Evolutionary conservation across 768 basidiomycete genomes (phyloP), one percentile per base, ranked within the genome.

Genomic region (Chalciporus pseudorubinellus): DNA sequence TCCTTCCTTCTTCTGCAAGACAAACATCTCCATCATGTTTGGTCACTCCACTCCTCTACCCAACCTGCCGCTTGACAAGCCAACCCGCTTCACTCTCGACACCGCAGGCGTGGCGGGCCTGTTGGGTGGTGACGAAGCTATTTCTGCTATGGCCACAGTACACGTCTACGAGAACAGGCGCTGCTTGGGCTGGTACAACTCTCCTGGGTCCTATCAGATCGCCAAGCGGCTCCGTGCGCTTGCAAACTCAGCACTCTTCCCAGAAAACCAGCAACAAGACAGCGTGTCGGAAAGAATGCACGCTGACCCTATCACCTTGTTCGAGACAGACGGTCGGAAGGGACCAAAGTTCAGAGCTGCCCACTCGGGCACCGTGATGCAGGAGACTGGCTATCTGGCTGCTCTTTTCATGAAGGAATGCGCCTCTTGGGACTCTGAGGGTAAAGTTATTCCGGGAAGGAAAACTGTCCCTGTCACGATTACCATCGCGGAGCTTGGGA

Each of bases 161-260:
- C 66, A 63, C 18, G 19, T 70, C n/a, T 66, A 58, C 44, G 48
- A 53, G 36, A 59, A 57, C 2, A 49, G 57, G 19, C 59, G 52
- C 22, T 70, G 63, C 62, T 44, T 66, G 12, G 69, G 69, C 2
- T 70, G 63, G 65, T 70, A 70, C 48, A 70, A 70, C 44, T 62
- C 69, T 7, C 69, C 69, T 6, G 69, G 69, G 33, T 57, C 63
- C n/a, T 64, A 59, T 49, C 56, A 52, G 9, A 56, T 66, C 18
- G 67, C 61, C 19, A 69, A 58, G 51, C 58, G 52, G 21, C 62
- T 62, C 18, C 62, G 62, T 12, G 48, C 29, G 7, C 41, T 70
- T 14, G 56, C 62, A 29, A 58, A 52, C 24, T 63, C 41, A 19
- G n/a, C 43, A 3, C 5, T 69, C 31, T 59, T 47, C 48, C n/a